Conservation (phyloP, 208 protist genomes). For the Strigomonas galati region DNA sequence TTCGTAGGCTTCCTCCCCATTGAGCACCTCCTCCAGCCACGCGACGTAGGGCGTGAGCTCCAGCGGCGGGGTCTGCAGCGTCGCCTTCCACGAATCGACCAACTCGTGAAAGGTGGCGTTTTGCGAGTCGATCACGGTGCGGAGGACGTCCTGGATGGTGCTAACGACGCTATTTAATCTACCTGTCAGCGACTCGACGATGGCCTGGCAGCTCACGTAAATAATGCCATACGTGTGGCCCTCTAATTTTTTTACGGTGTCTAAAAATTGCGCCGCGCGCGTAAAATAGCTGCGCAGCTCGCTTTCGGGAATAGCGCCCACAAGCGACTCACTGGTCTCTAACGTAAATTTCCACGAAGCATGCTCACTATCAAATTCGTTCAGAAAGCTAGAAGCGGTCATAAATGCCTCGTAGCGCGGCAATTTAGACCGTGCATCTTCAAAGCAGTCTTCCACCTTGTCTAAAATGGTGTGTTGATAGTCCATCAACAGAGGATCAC, state of each 20-base stretch:
- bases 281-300: constrained; percentile 42
- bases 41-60: constrained; percentile 35
- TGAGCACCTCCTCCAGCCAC: constrained; percentile 40
- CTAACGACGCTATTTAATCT: constrained; percentile 39
- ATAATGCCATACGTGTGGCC: constrained; percentile 39
- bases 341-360: constrained; percentile 14
- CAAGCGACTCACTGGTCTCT: constrained; percentile 5
- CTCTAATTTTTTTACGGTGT: constrained; percentile 39
- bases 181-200: constrained; percentile 16
- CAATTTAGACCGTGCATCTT: constrained; percentile 20
- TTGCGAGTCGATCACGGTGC: constrained; percentile 26
- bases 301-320: constrained; percentile 29
- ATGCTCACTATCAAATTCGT: constrained; percentile 23
- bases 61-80: constrained; percentile 29
- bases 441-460: constrained; percentile 29
- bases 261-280: constrained; percentile 35
- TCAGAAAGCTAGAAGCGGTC: constrained; percentile 22
- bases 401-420: constrained; percentile 28
- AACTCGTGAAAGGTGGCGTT: constrained; percentile 25
- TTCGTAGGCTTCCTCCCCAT: constrained; percentile 31
- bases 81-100: constrained; percentile 25
- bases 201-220: constrained; percentile 32
- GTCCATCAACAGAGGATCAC: constrained; percentile 12
- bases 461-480: constrained; percentile 17
- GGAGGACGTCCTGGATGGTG: constrained; percentile 35